Base-by-base conservation (phyloP, 768 basidiomycete species). In the Russula virescens region DNA sequence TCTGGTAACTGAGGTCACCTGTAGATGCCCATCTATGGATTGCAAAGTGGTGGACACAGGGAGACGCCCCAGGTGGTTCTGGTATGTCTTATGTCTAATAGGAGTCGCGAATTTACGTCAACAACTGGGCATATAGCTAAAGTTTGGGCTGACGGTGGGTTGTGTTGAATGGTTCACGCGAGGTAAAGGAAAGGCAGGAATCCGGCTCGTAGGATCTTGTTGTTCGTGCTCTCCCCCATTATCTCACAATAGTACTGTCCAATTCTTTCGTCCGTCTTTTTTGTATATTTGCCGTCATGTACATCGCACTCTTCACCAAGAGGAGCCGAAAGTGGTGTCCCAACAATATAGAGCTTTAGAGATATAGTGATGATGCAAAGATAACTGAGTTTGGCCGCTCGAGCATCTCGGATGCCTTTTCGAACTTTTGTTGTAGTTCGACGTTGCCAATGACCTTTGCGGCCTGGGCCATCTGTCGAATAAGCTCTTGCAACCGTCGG, bases 361-460 rank as follows among this genome's bases (percentile, higher is more conserved):
- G 78, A 74, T 93, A 93, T 75, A 94, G 70, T 3, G 89, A 91
- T 26, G 90, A 90, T 68, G 89, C 90, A 76, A 94, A 94, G 46
- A 94, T 93, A 64, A 98, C 94, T 0, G 92, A 94, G 72, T 94
- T 95, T 0, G 89, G 94, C 47, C 94, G 81, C 73, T 94, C 94
- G 25, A 98, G 85, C 89, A 95, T 87, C 75, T 94, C 93, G 0
- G 90, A 87, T 18, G 90, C 81, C 71, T 91, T 91, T 67, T 89
- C 90, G 70, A 99, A 98, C 74, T 94, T 97, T 69, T 94, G 86
- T 75, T 94, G 86, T 21, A 99, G 79, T 69, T 98, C 97, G 13
- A 81, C 81, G 73, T 98, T 98, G 13, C 97, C 97, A 66, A 98
- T 98, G 21, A 97, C 97, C 71, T 94, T 94, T 4, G 96, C 92